Evolutionary conservation across 2,329 filamentous ascomycete genomes (phyloP).

Genomic region (Ceratocystis huliohia): DNA sequence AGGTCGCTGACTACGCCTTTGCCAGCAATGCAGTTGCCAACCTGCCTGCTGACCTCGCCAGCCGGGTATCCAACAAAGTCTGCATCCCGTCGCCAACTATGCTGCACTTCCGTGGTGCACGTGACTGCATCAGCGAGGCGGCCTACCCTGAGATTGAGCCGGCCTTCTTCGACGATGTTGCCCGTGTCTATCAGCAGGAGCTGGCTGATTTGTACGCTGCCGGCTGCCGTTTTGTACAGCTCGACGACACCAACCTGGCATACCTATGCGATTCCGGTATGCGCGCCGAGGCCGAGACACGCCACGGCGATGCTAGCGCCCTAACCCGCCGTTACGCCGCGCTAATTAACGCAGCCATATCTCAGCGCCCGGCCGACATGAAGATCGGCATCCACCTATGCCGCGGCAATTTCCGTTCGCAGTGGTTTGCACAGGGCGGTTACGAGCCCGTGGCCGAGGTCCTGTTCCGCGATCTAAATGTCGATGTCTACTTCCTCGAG

Average conservation of each 20-base stretch:
- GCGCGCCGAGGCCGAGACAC: slow-evolving; percentile 18
- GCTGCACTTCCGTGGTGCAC: slow-evolving; percentile 46
- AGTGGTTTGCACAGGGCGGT: slow-evolving; percentile 51
- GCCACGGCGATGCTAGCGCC: slow-evolving; percentile 26
- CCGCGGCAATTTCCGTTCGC: slow-evolving; percentile 46
- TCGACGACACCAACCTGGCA: slow-evolving; percentile 50
- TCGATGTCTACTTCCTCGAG: slow-evolving; percentile 49
- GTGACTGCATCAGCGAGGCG: slow-evolving; percentile 39
- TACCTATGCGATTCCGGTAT: slow-evolving; percentile 23
- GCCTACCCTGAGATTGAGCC: slow-evolving; percentile 38
- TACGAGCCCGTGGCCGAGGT: slow-evolving; percentile 51
- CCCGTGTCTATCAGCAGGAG: slow-evolving; percentile 43
- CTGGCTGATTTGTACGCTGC: slow-evolving; percentile 42
- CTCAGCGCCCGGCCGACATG: slow-evolving; percentile 48
- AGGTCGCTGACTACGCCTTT: slow-evolving; percentile 34
- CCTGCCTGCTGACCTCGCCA: slow-evolving; percentile 30
- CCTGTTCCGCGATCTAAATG: slow-evolving; percentile 46
- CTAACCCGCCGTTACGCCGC: slow-evolving; percentile 58
- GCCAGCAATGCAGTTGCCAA: slow-evolving; percentile 36
- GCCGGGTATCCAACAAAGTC: slow-evolving; percentile 50
- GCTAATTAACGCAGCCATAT: slow-evolving; percentile 59
- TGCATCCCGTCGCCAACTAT: slow-evolving; percentile 55
- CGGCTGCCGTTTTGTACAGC: slow-evolving; percentile 45
- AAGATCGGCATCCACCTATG: slow-evolving; percentile 58
- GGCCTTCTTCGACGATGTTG: slow-evolving; percentile 46